Evolutionary conservation across 2,329 filamentous ascomycete species (phyloP), one percentile per base, ranked within the genome.

Genomic region (Penicillium sp.): DNA sequence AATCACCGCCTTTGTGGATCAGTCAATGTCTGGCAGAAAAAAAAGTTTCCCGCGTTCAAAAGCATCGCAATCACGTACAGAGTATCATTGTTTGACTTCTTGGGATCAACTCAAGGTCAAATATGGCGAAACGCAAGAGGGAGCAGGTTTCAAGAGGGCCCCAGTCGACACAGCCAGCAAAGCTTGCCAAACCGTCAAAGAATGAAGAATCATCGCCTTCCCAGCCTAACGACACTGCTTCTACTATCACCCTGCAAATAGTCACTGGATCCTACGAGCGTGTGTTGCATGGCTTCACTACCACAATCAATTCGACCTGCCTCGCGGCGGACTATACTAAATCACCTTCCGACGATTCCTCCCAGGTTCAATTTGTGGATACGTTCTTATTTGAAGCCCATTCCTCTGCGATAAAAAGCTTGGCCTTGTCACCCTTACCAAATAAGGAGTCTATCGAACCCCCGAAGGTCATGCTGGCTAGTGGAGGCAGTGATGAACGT

Each of bases 311-410:
- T 26, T 64, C 71, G 17, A 62, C 65, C 11, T 60, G 64, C 13
- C 64, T 74, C 71, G 67, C 73, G 66, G 53, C 64, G 60, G 46
- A 70, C 54, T 59, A 70, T 35, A 55, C 67, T 35, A 66, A 73
- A 56, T 61, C 70, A 57, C 55, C 64, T 48, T 65, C 69, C 5
- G 76, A 47, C 67, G 75, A 58, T 9, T 41, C 69, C 3, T 73
- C 83, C 17, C 35, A 60, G 15, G 82, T 89, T 58, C 84, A 88
- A 56, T 98, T 97, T 74, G 87, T 91, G 67, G 94, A 98, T 77
- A 94, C 91, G 0, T 99, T 99, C 77, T 86, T 99, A 61, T 97
- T 99, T 85, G 92, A 93, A 73, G 93, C 95, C 15, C 95, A 99
- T 79, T 85, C 88, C 60, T 96, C 93, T 13, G 90, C 95, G 5